Base-by-base conservation (phyloP, 768 basidiomycete species). In the Termitomyces sp. region DNA sequence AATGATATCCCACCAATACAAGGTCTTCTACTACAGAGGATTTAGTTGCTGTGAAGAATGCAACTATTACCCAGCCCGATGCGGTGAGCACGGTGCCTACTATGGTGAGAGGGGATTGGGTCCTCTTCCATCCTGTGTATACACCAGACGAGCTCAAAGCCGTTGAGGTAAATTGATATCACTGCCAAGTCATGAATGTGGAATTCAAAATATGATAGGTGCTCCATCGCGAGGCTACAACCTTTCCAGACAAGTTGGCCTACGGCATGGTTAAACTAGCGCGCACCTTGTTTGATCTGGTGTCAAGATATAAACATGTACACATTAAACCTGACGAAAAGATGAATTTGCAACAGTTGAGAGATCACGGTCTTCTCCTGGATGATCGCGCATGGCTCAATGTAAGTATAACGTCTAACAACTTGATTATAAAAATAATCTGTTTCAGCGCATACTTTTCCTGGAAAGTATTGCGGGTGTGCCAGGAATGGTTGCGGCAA, bases 401-500 rank as follows among this genome's bases (percentile, higher is more conserved):
- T 56, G 87, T 88, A 65, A 63, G 84, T 71, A 43, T 12, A 46
- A 14, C 34, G 6, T 31, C 42, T 24, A 41, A 22, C 13, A 27
- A 56, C 39, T 36, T 20, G 2, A 52, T 37, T 24, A 42, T 13
- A 46, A 22, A 32, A 37, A 26, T 47, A 42, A 46, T 32, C 50
- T 39, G 26, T 24, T 26, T 22, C 56, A 82, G 82, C 77, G 82
- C 37, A 81, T 82, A 51, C 64, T 81, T 26, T 76, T 79, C 74
- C 79, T 98, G 34, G 96, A 98, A 73, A 87, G 82, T 53, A 84
- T 97, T 53, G 97, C 97, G 13, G 97, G 92, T 22, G 94, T 98
- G 1, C 96, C 96, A 20, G 95, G 95, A 5, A 95, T 95, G 92
- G 93, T 90, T n/a, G 92, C 85, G 13, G 91, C 90, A 9, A 87